Conservation (phyloP, 2,329 filamentous ascomycete genomes). For the Aspergillus viridinutans region DNA sequence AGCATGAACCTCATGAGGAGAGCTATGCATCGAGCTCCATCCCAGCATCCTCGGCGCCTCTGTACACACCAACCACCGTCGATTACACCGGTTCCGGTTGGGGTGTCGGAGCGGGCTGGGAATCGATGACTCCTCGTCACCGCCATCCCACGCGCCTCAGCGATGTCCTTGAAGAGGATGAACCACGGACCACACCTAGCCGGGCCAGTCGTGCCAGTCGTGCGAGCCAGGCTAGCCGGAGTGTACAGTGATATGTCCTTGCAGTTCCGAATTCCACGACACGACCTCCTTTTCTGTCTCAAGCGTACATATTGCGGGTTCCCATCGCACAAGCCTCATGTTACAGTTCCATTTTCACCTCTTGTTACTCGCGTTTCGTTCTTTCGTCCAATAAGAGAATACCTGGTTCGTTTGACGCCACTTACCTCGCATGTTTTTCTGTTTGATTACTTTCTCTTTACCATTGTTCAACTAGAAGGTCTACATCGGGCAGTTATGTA, state of each 20-base stretch:
- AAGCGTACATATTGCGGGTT: conserved; percentile 11
- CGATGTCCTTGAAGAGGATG: conserved; percentile 83
- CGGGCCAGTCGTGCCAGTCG: conserved; percentile 55
- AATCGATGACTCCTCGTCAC: conserved; percentile 66
- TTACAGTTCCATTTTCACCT: conserved; percentile 1
- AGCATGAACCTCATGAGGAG: conserved; percentile 46
- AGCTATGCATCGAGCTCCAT: conserved; percentile 32
- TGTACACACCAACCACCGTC: conserved; percentile 37
- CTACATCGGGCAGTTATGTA: conserved; percentile 14
- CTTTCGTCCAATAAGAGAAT: conserved; percentile 1
- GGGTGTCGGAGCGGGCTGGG: conserved; percentile 66
- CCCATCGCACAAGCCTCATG: conserved; percentile 1
- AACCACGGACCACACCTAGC: conserved; percentile 66
- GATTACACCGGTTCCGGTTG: conserved; percentile 67
- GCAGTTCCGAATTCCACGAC: background rate
- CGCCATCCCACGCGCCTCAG: conserved; percentile 85
- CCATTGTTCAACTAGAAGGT: conserved; percentile 1
- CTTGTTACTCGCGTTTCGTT: conserved; percentile 3
- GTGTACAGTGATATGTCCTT: conserved; percentile 24
- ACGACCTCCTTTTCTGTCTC: conserved; percentile 1
- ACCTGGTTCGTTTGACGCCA: conserved; percentile 1
- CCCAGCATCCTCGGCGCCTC: conserved; percentile 22
- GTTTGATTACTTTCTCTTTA: background rate
- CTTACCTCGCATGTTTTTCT: background rate
- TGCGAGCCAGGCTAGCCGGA: conserved; percentile 43